Evolutionary conservation across 1,139 yeast genomes (phyloP), one percentile per base, ranked within the genome.

Genomic region (Pichia sp.): DNA sequence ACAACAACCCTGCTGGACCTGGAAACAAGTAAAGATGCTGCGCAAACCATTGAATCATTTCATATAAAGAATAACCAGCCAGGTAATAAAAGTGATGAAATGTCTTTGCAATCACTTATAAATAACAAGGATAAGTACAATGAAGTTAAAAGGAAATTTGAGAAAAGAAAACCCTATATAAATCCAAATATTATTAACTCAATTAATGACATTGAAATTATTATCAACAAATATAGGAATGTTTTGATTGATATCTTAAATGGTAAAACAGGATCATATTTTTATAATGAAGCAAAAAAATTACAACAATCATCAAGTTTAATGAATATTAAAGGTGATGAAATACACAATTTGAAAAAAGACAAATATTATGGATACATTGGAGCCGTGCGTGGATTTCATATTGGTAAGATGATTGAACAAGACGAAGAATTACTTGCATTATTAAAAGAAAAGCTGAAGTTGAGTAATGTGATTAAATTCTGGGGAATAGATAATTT

Each of bases 401-500:
- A 46, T 5, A 40, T 51, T 12, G 49, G 51, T 8, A 45, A 40
- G 24, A 59, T 66, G 16, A 70, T 82, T 1, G 73, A 82, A 1
- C 58, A 64, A 22, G 53, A 64, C 27, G 55, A 63, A 5, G 52
- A 56, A 23, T 70, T 55, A 51, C 59, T 30, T 47, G 61, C 27
- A 51, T 62, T 47, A 68, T 75, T 38, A 49, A 62, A 33, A 52
- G 62, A 27, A 51, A 60, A 40, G 69, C 54, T 49, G 50, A 59
- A 35, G 50, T 56, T 2, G 55, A 66, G 74, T 51, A 63, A 67
- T 16, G 75, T 79, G 1, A 61, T 82, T 4, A 63, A 67, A 36
- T 82, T 79, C 65, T 82, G 87, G 87, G 77, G 83, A 1, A 54
- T 67, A 0, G 68, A 70, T 23, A 75, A 76, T 42, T 83, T 81